Percentiles rank a stretch among this genome's conserved stretches.
Conservation (phyloP, 2,329 filamentous ascomycete genomes). For the Lachnellula occidentalis region DNA sequence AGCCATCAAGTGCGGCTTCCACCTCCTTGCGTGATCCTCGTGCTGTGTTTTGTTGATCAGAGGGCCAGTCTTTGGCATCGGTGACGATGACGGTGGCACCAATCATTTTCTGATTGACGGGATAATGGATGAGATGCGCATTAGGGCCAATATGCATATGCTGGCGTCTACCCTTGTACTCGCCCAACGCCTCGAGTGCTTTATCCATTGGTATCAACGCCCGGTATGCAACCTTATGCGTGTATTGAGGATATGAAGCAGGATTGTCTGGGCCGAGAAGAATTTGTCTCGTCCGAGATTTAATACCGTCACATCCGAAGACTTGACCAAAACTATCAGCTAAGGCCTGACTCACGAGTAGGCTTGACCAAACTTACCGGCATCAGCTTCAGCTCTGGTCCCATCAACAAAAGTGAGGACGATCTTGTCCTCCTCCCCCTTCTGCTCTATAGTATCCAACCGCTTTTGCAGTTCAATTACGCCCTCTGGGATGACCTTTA, state of each 20-base stretch:
- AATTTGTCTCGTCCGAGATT: constrained; percentile 45
- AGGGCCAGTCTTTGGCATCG: constrained; percentile 34
- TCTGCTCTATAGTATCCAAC: constrained; percentile 22
- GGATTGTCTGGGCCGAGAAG: constrained; percentile 44
- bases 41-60: constrained; percentile 35
- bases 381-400: constrained; percentile 35
- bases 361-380: constrained; percentile 30
- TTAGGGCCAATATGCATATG: constrained; percentile 51
- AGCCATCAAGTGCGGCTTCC: constrained; percentile 34
- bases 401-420: constrained; percentile 38
- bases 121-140: constrained; percentile 54
- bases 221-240: constrained; percentile 53
- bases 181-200: constrained; percentile 42
- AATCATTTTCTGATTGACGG: constrained; percentile 51
- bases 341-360: background rate
- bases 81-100: constrained; percentile 38
- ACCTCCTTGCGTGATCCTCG: constrained; percentile 37
- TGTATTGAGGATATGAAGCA: constrained; percentile 43
- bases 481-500: constrained; percentile 32
- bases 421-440: constrained; percentile 19
- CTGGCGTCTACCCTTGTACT: constrained; percentile 40
- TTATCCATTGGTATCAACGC: constrained; percentile 52
- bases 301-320: constrained; percentile 59
- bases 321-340: constrained; percentile 31
- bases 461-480: constrained; percentile 26